phyloP scores from a whole-genome alignment of 306 rosid genomes.

The Trifolium repens region DNA sequence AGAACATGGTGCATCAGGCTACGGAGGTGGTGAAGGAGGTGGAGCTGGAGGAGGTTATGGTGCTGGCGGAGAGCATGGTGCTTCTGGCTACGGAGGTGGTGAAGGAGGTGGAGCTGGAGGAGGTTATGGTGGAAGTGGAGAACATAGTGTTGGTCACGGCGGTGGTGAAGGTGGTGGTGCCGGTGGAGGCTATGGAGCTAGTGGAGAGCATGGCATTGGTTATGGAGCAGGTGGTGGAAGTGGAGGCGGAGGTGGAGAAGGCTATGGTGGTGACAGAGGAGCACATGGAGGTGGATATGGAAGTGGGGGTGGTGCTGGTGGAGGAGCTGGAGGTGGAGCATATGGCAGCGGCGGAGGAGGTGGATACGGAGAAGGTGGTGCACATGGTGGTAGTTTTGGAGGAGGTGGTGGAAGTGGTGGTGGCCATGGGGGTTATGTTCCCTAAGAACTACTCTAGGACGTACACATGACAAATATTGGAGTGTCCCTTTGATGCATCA shows the following conservation, averaged over 20 bases:
- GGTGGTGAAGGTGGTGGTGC: slow-evolving; percentile 43
- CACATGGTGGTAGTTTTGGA: slow-evolving; percentile 40
- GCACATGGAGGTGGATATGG: slow-evolving; percentile 46
- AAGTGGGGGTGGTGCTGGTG: slow-evolving; percentile 37
- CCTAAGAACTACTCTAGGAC: slow-evolving; percentile 37
- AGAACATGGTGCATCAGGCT: slow-evolving; percentile 41
- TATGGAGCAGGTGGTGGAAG: slow-evolving; percentile 20
- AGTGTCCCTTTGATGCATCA: slow-evolving; percentile 23
- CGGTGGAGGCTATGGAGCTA: slow-evolving; percentile 44
- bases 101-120: slow-evolving; percentile 42
- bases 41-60: slow-evolving; percentile 37
- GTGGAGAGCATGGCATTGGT: slow-evolving; percentile 41
- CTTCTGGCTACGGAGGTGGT: slow-evolving; percentile 32
- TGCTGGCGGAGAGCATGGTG: slow-evolving; percentile 28
- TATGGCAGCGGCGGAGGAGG: slow-evolving; percentile 53
- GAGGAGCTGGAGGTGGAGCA: slow-evolving; percentile 48
- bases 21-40: slow-evolving; percentile 37
- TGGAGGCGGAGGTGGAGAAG: slow-evolving; percentile 45
- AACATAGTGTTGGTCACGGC: slow-evolving; percentile 25
- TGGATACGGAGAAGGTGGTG: slow-evolving; percentile 57
- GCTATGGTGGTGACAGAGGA: slow-evolving; percentile 33
- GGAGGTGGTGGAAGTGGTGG: slow-evolving; percentile 63
- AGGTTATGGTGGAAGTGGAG: slow-evolving; percentile 29
- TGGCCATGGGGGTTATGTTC: slow-evolving; percentile 69
- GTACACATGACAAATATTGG: not conserved